These are phyloP conservation scores for Verticillium isaacii DNA, from an alignment of 2,329 filamentous ascomycete genomes.

Conservation along the genomic window DNA sequence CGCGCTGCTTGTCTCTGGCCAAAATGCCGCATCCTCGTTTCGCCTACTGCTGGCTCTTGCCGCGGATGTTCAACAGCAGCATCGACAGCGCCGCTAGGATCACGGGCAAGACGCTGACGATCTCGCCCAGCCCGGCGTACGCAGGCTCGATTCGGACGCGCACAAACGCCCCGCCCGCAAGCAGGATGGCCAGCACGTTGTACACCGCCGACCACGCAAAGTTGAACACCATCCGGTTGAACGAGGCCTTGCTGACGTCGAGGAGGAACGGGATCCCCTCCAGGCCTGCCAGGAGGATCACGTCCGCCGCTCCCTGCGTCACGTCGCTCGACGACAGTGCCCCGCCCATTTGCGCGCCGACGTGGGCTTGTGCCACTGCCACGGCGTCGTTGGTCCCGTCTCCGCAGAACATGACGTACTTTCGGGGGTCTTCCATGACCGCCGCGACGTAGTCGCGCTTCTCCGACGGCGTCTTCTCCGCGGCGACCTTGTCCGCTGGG, in stretches of 20 bases:
- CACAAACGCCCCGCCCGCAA: slow-evolving; percentile 56
- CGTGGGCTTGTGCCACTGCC: slow-evolving; percentile 53
- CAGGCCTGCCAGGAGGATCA: slow-evolving; percentile 50
- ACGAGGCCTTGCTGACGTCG: slow-evolving; percentile 32
- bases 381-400: slow-evolving; percentile 63
- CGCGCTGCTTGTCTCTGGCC: neutral
- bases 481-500: slow-evolving; percentile 29
- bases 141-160: slow-evolving; percentile 42
- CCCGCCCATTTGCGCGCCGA: slow-evolving; percentile 55
- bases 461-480: slow-evolving; percentile 43
- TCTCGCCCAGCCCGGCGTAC: slow-evolving; percentile 57
- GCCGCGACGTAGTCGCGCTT: slow-evolving; percentile 48
- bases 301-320: slow-evolving; percentile 50
- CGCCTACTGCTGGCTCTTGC: neutral
- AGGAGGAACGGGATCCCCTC: slow-evolving; percentile 46
- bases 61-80: slow-evolving; percentile 14
- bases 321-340: slow-evolving; percentile 42
- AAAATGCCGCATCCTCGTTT: neutral
- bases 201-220: slow-evolving; percentile 59
- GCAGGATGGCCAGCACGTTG: slow-evolving; percentile 55
- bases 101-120: slow-evolving; percentile 61
- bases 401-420: slow-evolving; percentile 50
- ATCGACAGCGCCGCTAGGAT: slow-evolving; percentile 31
- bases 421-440: slow-evolving; percentile 24
- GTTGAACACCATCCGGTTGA: slow-evolving; percentile 50